Evolutionary conservation across 345 rosid genomes (phyloP).

Genomic region (Punica granatum): DNA sequence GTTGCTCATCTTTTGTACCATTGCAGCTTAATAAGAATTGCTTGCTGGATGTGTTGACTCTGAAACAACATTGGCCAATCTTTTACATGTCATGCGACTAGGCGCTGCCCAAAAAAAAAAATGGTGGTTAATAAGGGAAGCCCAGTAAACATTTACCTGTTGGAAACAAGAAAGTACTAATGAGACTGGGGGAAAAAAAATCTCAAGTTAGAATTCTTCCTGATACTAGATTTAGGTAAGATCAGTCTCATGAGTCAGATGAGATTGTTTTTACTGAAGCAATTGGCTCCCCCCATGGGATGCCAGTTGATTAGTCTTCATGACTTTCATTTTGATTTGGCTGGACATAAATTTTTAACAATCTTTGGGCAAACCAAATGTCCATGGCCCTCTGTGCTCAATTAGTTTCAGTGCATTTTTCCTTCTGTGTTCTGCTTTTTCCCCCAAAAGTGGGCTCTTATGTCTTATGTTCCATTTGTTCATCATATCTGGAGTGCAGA

Average conservation of each 20-base stretch:
- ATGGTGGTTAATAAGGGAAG: neutral
- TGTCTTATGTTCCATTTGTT: neutral
- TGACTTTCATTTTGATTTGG: neutral
- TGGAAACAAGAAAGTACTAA: no score
- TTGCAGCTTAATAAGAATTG: neutral
- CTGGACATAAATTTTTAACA: neutral
- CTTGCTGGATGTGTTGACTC: neutral
- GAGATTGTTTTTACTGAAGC: no score
- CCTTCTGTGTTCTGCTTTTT: neutral
- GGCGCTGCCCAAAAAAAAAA: neutral
- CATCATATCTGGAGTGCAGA: conserved; percentile 31
- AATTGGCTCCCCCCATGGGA: no score
- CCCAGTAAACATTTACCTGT: neutral
- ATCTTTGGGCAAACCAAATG: neutral
- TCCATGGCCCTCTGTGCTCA: neutral
- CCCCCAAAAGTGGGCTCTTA: neutral
- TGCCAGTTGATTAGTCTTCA: neutral
- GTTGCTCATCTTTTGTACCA: neutral
- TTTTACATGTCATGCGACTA: no score
- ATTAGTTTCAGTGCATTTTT: neutral
- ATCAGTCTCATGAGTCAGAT: no score
- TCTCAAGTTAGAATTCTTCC: no score
- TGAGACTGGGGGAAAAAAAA: no score
- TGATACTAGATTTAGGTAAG: no score
- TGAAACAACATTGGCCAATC: neutral